These are phyloP conservation scores for Trichoderma virens DNA, from an alignment of 495 filamentous ascomycete genomes.

Conservation along the genomic window DNA sequence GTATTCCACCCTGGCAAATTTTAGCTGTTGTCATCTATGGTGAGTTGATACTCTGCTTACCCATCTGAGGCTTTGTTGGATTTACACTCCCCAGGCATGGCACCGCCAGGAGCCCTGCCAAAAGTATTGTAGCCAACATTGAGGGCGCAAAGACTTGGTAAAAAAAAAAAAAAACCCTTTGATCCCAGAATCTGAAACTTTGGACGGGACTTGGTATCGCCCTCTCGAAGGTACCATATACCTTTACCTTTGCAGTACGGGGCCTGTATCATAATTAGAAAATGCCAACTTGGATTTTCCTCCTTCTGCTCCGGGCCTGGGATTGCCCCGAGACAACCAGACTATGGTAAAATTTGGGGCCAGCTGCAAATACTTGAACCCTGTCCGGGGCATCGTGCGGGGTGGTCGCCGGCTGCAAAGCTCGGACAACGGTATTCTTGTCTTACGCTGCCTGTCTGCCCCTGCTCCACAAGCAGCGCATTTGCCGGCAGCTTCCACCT, in stretches of 20 bases:
- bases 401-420: background rate
- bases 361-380: background rate
- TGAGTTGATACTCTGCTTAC: slow-evolving; percentile 2
- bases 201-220: background rate
- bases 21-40: no score
- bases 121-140: background rate
- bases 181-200: background rate
- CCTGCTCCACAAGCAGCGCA: background rate
- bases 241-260: background rate
- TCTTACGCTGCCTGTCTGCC: background rate
- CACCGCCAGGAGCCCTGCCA: background rate
- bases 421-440: no score
- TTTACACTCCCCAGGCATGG: slow-evolving; percentile 13
- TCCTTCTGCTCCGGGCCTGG: background rate
- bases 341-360: background rate
- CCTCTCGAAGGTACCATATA: background rate
- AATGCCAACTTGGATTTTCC: background rate
- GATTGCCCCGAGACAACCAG: background rate
- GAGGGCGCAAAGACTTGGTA: background rate
- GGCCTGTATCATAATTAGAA: background rate
- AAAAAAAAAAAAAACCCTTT: background rate
- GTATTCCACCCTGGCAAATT: slow-evolving; percentile 15
- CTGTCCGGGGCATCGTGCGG: background rate
- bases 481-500: background rate
- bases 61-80: slow-evolving; percentile 20